Base-by-base conservation (phyloP, 805 yeast genomes). In the Saccharomycopsis sp. region DNA sequence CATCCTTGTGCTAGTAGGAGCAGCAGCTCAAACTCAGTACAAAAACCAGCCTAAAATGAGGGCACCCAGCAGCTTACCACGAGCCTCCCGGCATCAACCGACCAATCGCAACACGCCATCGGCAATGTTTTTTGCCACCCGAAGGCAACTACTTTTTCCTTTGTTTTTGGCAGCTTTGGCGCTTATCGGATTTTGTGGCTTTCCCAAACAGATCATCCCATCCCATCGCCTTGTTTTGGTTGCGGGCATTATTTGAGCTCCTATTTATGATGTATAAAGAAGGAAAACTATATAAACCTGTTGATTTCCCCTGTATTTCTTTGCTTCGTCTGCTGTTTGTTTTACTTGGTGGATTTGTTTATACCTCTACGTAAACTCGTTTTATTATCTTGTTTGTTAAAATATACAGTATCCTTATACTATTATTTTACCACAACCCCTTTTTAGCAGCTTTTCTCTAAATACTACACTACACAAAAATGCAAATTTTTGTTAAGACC, bases 401-500 rank as follows among this genome's bases (percentile, higher is more conserved):
- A 17, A 7, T 17, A 5, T 5, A 44, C 12, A 12, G 22, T 44
- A 17, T 44, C 22, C 22, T 17, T 12, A 44, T 44, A 44, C 3
- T n/a, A 5, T 44, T 44, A 3, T 19, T 44, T 44, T 44, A 12
- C 38, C 38, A 29, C 38, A 29, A 5, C 22, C 22, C 49, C 22
- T 44, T 44, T 44, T 44, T 44, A 44, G 7, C 8, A 5, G 19
- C 22, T 17, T n/a, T 17, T 19, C 53, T 14, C 17, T 24, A 76
- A 76, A 24, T 62, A 71, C 2, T 72, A 71, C 64, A 66, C 69
- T 67, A 72, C 69, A 20, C 58, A 67, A 75, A 70, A 69, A 89
- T 89, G 96, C 96, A 89, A 75, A 88, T 89, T 73, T 89, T 89
- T 73, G 96, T 89, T 70, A 88, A 89, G 80, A 89, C 96, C 61